A percentile compares a stretch with the other conserved stretches of the same genome.
phyloP scores from a whole-genome alignment of 306 rosid species.

The Acacia confusa region DNA sequence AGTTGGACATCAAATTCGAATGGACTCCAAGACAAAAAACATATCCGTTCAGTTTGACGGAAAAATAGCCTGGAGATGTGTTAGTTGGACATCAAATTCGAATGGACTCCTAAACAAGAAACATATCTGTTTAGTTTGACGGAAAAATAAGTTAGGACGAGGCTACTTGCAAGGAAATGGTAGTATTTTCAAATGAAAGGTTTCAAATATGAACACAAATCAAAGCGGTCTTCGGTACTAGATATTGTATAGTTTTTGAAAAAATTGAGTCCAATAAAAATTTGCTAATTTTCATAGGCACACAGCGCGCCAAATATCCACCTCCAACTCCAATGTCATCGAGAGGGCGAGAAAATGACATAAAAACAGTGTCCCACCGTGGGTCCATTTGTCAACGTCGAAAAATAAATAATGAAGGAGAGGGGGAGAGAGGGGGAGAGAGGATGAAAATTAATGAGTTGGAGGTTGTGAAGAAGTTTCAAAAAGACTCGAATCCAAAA shows the following conservation, averaged over 20 bases:
- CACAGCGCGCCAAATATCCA: neutral
- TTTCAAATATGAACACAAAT: neutral
- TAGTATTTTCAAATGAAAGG: constrained; percentile 25
- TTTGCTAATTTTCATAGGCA: neutral
- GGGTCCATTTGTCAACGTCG: constrained; percentile 19
- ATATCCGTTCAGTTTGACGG: neutral
- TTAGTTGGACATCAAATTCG: too few species aligned
- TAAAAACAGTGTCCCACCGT: neutral
- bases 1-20: constrained; percentile 47
- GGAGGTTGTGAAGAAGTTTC: constrained; percentile 6
- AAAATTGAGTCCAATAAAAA: neutral
- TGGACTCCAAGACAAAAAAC: constrained; percentile 12
- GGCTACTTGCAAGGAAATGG: constrained; percentile 25
- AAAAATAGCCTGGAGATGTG: too few species aligned
- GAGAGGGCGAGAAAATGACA: neutral
- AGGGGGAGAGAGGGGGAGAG: neutral
- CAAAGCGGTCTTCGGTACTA: neutral
- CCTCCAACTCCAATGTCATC: neutral
- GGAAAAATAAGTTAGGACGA: neutral
- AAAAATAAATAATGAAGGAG: constrained; percentile 18
- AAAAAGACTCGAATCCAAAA: neutral
- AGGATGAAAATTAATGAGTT: constrained; percentile 17
- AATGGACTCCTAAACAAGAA: too few species aligned
- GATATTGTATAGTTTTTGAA: neutral
- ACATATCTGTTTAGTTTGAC: too few species aligned